Evolutionary conservation across 345 rosid genomes (phyloP).

Genomic region (Eucalyptus rudis): DNA sequence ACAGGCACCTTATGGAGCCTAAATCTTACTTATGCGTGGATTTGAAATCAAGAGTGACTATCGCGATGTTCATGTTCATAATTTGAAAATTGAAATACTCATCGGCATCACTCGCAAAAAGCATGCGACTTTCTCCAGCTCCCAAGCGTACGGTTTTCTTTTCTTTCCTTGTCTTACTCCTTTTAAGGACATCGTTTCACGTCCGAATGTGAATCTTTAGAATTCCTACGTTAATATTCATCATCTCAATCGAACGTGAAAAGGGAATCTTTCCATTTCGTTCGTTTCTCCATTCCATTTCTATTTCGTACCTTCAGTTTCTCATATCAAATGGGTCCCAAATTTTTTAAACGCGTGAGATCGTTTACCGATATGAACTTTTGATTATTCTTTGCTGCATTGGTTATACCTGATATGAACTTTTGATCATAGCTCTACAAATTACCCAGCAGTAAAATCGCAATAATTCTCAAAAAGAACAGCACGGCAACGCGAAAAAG

Average conservation of each 20-base stretch:
- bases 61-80: background rate
- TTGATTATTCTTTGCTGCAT: background rate
- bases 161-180: background rate
- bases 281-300: background rate
- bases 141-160: background rate
- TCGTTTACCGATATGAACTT: background rate
- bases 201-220: background rate
- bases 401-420: background rate
- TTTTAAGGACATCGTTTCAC: background rate
- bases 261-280: background rate
- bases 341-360: background rate
- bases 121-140: background rate
- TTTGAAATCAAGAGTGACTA: background rate
- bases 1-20: too few species aligned
- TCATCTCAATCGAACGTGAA: background rate
- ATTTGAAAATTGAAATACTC: background rate
- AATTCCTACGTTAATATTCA: background rate
- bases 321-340: background rate
- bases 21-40: background rate
- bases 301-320: background rate
- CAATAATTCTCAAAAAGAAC: background rate
- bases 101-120: background rate
- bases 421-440: background rate
- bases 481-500: background rate
- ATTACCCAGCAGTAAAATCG: background rate